phyloP scores from a whole-genome alignment of 768 basidiomycete species.

The Hygrophoropsis aurantiaca region DNA sequence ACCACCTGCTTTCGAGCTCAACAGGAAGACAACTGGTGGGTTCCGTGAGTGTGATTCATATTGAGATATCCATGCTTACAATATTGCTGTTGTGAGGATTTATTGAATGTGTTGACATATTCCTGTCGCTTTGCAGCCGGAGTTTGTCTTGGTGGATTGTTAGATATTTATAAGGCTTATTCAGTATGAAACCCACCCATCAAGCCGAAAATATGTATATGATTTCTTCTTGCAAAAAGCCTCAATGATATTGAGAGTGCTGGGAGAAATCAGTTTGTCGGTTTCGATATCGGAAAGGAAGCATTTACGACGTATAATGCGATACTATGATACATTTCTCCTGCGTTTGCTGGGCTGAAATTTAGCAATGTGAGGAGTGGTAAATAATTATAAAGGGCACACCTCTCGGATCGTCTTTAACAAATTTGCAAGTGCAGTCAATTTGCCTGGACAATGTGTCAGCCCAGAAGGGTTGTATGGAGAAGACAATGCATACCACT shows the following conservation, averaged over 20 bases:
- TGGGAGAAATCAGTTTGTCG: no score
- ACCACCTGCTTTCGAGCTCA: slow-evolving; percentile 95
- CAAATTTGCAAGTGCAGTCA: slow-evolving; percentile 64
- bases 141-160: slow-evolving; percentile 55
- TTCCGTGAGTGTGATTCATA: slow-evolving; percentile 2
- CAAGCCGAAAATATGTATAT: slow-evolving; percentile 82
- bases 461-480: background rate
- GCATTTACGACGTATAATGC: slow-evolving; percentile 74
- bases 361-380: slow-evolving; percentile 2
- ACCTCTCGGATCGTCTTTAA: slow-evolving; percentile 63
- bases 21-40: slow-evolving; percentile 75
- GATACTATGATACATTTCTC: slow-evolving; percentile 97
- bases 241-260: slow-evolving; percentile 88
- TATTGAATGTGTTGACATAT: slow-evolving; percentile 88
- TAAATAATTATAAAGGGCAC: background rate
- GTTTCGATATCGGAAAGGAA: no score
- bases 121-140: slow-evolving; percentile 77
- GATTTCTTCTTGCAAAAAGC: slow-evolving; percentile 72
- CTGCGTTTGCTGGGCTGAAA: slow-evolving; percentile 56
- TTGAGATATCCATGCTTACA: slow-evolving; percentile 46
- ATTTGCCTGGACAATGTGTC: slow-evolving; percentile 58
- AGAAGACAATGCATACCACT: slow-evolving; percentile 63
- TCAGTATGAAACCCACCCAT: slow-evolving; percentile 57
- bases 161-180: background rate
- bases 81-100: slow-evolving; percentile 62